Evolutionary conservation across 2,329 filamentous ascomycete species (phyloP), one percentile per base, ranked within the genome.

Genomic region (Nemania abortiva): DNA sequence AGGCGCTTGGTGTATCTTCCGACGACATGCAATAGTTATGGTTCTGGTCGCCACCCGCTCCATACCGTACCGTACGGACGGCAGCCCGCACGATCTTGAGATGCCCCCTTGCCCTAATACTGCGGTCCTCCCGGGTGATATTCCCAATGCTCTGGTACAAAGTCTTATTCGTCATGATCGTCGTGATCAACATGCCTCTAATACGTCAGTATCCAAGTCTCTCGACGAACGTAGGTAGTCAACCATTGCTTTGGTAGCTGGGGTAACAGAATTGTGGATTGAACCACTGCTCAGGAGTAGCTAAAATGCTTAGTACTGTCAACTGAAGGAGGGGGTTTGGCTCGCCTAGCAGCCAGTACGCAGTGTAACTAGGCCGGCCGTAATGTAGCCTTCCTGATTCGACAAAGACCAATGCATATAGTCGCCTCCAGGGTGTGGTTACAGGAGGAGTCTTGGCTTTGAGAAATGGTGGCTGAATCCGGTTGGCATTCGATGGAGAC

Each of bases 401-500:
- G 31, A 53, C 63, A 69, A 63, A 45, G 61, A 59, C 54, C 59
- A 66, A 27, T 62, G 63, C 59, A 63, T 49, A 60, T 47, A 59
- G 63, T 55, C 24, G 18, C 50, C 54, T 50, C 27, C 27, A 49
- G 58, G 53, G 27, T 53, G 42, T 42, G 13, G 29, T 27, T 54
- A 49, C n/a, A 10, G 42, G 42, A 34, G 22, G 39, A 52, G n/a
- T 6, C 39, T 57, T 59, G 37, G 59, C 34, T 49, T 37, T 47
- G 11, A 18, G 24, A 61, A 47, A 69, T 49, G 45, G 62, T 49
- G 56, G 56, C 61, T 53, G 45, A n/a, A 53, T n/a, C 10, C 2
- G n/a, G 15, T 39, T 56, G 45, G n/a, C 42, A 57, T 57, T 65
- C 45, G 11, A 58, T 34, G 18, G 50, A 52, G 42, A 45, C 27